These are phyloP conservation scores for Rhododendron griersonianum DNA, from an alignment of 148 eudicot genomes.

Conservation along the genomic window DNA sequence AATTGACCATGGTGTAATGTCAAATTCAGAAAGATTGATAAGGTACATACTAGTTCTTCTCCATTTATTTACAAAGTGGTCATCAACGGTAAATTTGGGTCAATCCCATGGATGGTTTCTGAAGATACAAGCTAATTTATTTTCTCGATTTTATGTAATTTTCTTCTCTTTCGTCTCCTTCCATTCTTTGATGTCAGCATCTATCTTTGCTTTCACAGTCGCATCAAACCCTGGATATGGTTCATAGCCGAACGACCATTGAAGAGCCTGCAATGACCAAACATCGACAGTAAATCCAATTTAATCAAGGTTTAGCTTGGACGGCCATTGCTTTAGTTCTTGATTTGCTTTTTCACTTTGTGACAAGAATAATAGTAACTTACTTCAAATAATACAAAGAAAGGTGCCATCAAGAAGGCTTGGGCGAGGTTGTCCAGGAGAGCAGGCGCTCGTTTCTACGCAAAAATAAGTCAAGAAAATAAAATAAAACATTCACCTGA, in stretches of 20 bases:
- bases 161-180: conserved; percentile 65
- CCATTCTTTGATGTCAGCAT: conserved; percentile 64
- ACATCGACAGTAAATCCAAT: not conserved
- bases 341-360: not conserved
- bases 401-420: conserved; percentile 91
- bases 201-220: conserved; percentile 53
- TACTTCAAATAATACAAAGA: conserved; percentile 80
- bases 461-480: not conserved
- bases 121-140: not conserved
- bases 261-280: conserved; percentile 50
- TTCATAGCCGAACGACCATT: conserved; percentile 55
- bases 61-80: not conserved
- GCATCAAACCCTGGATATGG: conserved; percentile 84
- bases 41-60: not conserved
- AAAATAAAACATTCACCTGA: not conserved
- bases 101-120: not conserved
- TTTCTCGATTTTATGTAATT: not conserved
- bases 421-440: conserved; percentile 73
- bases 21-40: not conserved
- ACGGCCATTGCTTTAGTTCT: not conserved
- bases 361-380: not conserved
- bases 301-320: not conserved
- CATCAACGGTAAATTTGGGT: not conserved
- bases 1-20: not conserved
- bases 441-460: conserved; percentile 87